These are phyloP conservation scores for Dunaliella salina DNA, from an alignment of 163 green algal genomes.

Conservation along the genomic window DNA sequence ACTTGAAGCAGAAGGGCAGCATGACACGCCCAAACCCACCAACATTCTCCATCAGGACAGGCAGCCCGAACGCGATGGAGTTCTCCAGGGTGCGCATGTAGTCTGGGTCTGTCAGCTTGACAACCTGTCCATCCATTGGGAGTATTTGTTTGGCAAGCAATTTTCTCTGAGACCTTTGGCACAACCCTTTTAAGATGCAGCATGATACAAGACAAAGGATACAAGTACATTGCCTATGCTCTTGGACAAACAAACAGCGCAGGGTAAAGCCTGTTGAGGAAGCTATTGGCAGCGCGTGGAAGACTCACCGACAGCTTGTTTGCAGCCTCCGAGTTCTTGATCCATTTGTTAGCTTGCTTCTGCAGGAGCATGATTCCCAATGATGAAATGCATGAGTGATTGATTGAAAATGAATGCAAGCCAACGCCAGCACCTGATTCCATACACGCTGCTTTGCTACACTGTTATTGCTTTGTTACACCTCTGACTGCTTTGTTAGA, in stretches of 20 bases:
- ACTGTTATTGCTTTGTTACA: no score
- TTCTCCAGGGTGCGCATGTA: slow-evolving; percentile 64
- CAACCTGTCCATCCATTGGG: slow-evolving; percentile 28
- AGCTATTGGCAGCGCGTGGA: no score
- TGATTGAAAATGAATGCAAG: neutral
- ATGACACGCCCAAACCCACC: slow-evolving; percentile 3
- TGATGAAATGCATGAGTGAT: neutral
- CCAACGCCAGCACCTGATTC: no score
- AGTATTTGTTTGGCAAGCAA: no score
- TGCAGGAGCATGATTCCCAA: neutral
- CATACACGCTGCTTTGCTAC: no score
- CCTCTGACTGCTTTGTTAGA: no score
- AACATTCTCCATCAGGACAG: slow-evolving; percentile 62
- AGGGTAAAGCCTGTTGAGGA: no score
- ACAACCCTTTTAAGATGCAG: no score
- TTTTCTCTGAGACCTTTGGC: no score
- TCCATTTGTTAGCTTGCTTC: slow-evolving; percentile 69
- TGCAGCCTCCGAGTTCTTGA: slow-evolving; percentile 58
- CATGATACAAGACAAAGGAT: no score
- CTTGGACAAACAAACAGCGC: no score
- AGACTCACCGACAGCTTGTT: slow-evolving; percentile 45
- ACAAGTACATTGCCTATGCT: no score
- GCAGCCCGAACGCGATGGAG: slow-evolving; percentile 33
- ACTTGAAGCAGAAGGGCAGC: neutral
- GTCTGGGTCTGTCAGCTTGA: slow-evolving; percentile 60